Base-by-base conservation (phyloP, 441 rosid genomes). In the Arabidopsis lyrata region DNA sequence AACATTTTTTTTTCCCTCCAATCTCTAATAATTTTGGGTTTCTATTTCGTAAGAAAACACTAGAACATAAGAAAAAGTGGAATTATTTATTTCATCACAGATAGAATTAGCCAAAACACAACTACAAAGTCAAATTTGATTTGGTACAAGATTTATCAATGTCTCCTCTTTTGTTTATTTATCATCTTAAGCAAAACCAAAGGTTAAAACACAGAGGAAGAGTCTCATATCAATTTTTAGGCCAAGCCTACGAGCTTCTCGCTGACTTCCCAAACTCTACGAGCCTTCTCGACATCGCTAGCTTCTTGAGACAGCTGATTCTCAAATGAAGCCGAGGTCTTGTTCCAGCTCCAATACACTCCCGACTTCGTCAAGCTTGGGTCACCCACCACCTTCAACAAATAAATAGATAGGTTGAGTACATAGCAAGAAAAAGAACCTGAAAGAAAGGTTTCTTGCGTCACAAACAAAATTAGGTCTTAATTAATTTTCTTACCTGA, bases 311-410 rank as follows among this genome's bases (percentile, higher is more conserved):
- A 92, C 44, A 88, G 66, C 81, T 82, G 88, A 76, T 88, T 92
- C 83, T 90, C 92, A 60, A 88, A 90, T n/a, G 97, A 87, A 57
- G 97, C 83, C 2, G 92, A 87, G 68, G 78, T 77, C 84, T 88
- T 86, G 81, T 90, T 90, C 96, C 95, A 90, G 87, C 94, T 90
- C 96, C 97, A 88, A 81, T 92, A 90, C 15, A 87, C 94, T 27
- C 93, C 95, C 0, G 94, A 90, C 76, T 86, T 90, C 12, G 86
- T 78, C 65, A 89, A 81, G 79, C 80, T 82, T 16, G 87, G 90
- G 7, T 91, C 86, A 72, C 86, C 81, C 58, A 85, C 93, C 35
- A 88, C 90, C 97, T 87, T 66, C 20, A 66, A 49, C 22, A 41
- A 15, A 55, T 7, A 3, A 38, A 52, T 45, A 15, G 5, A 53